A percentile compares a stretch with the other conserved stretches of the same genome.
Evolutionary conservation across 2,329 filamentous ascomycete genomes (phyloP).

Genomic region (Helotiales sp.): DNA sequence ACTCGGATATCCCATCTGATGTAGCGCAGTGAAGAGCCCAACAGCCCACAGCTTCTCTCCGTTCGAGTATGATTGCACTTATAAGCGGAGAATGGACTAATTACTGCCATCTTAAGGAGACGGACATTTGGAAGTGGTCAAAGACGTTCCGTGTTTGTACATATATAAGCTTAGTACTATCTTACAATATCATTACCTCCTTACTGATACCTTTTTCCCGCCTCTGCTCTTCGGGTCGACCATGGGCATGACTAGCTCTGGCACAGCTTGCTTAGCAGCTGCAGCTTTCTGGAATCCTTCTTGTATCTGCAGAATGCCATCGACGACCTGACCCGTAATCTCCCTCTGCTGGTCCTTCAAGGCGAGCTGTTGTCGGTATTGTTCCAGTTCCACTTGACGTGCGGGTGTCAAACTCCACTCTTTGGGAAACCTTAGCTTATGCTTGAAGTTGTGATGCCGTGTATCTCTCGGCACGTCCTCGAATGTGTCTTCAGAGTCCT

Average conservation of each 20-base stretch:
- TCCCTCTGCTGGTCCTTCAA: conserved; percentile 55
- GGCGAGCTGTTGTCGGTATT: conserved; percentile 52
- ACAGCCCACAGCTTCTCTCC: too few species aligned
- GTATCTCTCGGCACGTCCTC: conserved; percentile 88
- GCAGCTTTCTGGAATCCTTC: conserved; percentile 33
- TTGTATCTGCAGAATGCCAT: conserved; percentile 54
- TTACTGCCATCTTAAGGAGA: too few species aligned
- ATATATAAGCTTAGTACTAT: neutral
- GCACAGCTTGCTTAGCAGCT: conserved; percentile 21
- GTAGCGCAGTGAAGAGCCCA: too few species aligned
- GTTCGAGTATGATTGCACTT: too few species aligned
- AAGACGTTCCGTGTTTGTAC: conserved; percentile 1
- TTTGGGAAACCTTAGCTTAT: conserved; percentile 70
- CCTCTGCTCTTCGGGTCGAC: conserved; percentile 11
- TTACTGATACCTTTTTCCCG: conserved; percentile 30
- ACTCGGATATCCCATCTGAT: too few species aligned
- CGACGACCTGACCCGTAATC: conserved; percentile 56
- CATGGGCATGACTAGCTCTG: conserved; percentile 29
- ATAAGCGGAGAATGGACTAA: too few species aligned
- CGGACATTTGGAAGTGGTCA: neutral
- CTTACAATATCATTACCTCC: conserved; percentile 19
- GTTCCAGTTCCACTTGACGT: conserved; percentile 65
- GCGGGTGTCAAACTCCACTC: conserved; percentile 79
- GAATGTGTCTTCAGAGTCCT: conserved; percentile 78
- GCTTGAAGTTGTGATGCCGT: conserved; percentile 75